Evolutionary conservation across 2,329 filamentous ascomycete genomes (phyloP), one percentile per base, ranked within the genome.

Genomic region (Hypoxylon sp.): DNA sequence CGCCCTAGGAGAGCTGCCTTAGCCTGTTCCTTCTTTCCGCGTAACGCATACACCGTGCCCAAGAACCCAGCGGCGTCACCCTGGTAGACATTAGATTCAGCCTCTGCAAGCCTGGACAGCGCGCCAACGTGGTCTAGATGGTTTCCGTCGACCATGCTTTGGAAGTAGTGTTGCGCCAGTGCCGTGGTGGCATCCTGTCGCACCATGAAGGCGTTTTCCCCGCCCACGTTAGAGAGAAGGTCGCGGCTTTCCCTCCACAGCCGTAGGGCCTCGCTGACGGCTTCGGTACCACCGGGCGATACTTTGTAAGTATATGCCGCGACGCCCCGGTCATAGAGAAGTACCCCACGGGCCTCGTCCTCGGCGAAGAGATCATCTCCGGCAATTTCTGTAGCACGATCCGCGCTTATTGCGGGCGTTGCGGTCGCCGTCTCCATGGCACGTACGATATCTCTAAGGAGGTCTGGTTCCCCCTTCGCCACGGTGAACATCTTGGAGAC

Each of bases 121-220:
- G 58, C 61, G 5, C 67, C 55, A 10, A 62, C 11, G 19, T 72
- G 35, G 2, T 70, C 63, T 1, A 57, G 26, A 19, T 66, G 52
- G 3, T 65, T 37, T 0, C 53, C 61, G 3, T 72, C 64, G 44
- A 68, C 13, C 68, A 73, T 70, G 22, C 51, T 68, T 13, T 73
- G 71, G 65, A 74, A 75, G 35, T 75, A 74, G 37, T 73, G 65
- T 19, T 68, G 68, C 14, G 71, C 61, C 3, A 74, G 61, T 1
- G 70, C 70, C 13, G 55, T 51, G 8, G 63, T 70, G 10, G 71
- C 72, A 6, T 53, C 50, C 10, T 24, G 24, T 24, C 50, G 48
- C 14, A 26, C 51, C 2, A 47, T 46, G 5, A 24, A 70, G 39
- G 70, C 68, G 29, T 72, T 71, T 5, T 5, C n/a, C 3, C 72